Evolutionary conservation across 306 rosid genomes (phyloP).

Genomic region (Quercus parvula): DNA sequence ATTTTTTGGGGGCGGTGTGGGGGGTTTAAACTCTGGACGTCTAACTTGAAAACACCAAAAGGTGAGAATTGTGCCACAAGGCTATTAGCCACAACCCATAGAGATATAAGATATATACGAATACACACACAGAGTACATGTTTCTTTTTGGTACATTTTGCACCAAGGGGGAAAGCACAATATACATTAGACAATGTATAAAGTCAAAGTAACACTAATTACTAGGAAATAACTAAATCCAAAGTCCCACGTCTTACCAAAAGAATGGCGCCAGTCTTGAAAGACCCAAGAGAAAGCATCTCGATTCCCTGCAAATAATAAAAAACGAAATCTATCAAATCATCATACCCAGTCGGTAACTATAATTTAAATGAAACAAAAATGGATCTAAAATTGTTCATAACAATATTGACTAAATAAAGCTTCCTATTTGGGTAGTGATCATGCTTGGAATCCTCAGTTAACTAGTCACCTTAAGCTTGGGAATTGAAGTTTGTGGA

Average conservation of each 20-base stretch:
- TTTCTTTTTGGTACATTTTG: no score
- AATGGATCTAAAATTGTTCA: not conserved
- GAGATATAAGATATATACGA: not conserved
- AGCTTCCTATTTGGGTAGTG: no score
- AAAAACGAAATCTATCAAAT: constrained; percentile 6
- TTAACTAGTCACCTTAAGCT: no score
- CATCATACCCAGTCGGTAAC: not conserved
- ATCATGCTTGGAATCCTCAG: no score
- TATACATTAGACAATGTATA: not conserved
- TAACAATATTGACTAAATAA: not conserved
- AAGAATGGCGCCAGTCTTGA: constrained; percentile 96
- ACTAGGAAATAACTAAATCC: not conserved
- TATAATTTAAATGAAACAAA: not conserved
- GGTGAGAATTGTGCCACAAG: no score
- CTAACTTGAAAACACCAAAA: no score
- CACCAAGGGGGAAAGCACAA: no score
- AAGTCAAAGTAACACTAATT: not conserved
- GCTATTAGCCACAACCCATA: not conserved
- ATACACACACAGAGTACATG: not conserved
- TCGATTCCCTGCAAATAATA: constrained; percentile 80
- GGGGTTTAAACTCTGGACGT: no score
- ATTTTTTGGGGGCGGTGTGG: not conserved
- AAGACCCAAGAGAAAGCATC: constrained; percentile 99
- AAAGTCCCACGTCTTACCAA: constrained; percentile 56
- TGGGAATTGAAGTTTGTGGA: no score